Evolutionary conservation across 441 rosid species (phyloP), one percentile per base, ranked within the genome.

Genomic region (Gossypium davidsonii): DNA sequence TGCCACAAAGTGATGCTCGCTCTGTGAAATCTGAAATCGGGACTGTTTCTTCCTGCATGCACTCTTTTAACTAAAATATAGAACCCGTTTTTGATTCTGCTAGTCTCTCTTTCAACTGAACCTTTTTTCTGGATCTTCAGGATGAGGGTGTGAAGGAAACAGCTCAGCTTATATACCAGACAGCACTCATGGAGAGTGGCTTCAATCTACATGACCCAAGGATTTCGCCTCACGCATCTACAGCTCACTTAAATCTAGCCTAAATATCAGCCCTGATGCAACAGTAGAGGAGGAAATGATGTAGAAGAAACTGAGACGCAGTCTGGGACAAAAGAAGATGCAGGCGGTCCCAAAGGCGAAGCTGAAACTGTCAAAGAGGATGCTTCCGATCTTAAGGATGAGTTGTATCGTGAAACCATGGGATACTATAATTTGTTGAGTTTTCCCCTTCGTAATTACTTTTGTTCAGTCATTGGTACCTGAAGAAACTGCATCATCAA

Each of bases 101-200:
- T 25, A 67, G 44, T 49, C n/a, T 26, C 2, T 49, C 5, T 3
- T 26, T 26, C 62, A 10, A 55, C 31, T 17, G 58, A 25, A 18
- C 7, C 37, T 1, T 23, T 7, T 55, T 60, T 14, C 52, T 12
- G 62, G 46, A 46, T 74, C 42, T 44, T 67, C 87, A 92, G 97
- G 97, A 90, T 42, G 91, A 76, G 78, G 65, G 76, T 17, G 85
- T 92, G 49, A 90, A 86, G 86, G 85, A 88, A 74, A 94, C 93
- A 6, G 97, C 96, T 5, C 90, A 84, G 46, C 97, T 94, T 70
- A 86, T 94, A 73, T 91, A 94, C 89, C 97, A 90, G 77, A 92
- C 97, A 0, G 96, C 98, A 10, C 84, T 92, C 18, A 81, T 92
- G 89, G 98, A 94, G 89, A 94, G 97, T 78, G 98, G 98, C 64